Base-by-base conservation (phyloP, 2,329 filamentous ascomycete species). In the Colletotrichum acutatum region DNA sequence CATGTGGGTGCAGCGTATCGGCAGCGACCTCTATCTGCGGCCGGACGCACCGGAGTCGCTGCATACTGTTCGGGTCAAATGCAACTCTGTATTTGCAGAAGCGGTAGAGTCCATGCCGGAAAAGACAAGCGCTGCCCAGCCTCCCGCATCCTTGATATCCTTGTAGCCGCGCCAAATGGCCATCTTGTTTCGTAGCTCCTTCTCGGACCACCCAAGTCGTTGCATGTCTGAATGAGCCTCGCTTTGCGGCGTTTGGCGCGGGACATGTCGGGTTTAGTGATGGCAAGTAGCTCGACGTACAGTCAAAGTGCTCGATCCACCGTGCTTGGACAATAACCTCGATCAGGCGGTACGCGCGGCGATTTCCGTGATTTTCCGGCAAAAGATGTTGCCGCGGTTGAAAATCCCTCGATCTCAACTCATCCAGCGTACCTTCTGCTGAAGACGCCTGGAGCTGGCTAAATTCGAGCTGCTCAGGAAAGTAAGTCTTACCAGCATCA, bases 51-150 rank as follows among this genome's bases (percentile, higher is more conserved):
- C 81, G 81, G 7, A 90, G 80, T 2, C 84, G 83, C 42, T 83
- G 81, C 79, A 89, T 86, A 3, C 87, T 85, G 19, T 87, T 85
- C 7, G 84, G 82, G 56, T 85, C 83, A 76, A 90, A 89, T 5
- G 86, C 86, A 0, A 86, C 85, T 56, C 88, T 84, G 76, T 90
- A 90, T 76, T 90, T 90, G 84, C 88, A 90, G 78, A 90, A 89
- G 8, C 88, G 84, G 78, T 90, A 90, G 19, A 90, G 84, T 1
- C 89, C 80, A 87, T 87, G 42, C 88, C 88, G 5, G 88, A 85
- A 75, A 90, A 90, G 2, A 90, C 85, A 3, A 90, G 82, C 12
- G 86, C 83, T 2, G 84, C 85, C 88, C 88, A 90, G 3, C 88
- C 89, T 3, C 86, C 88, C 22, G 85, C 83, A 63, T 89, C 85